Percentiles rank a stretch among this genome's conserved stretches.
Conservation (phyloP, 2,329 filamentous ascomycete genomes). For the Neodidymelliopsis sp. region DNA sequence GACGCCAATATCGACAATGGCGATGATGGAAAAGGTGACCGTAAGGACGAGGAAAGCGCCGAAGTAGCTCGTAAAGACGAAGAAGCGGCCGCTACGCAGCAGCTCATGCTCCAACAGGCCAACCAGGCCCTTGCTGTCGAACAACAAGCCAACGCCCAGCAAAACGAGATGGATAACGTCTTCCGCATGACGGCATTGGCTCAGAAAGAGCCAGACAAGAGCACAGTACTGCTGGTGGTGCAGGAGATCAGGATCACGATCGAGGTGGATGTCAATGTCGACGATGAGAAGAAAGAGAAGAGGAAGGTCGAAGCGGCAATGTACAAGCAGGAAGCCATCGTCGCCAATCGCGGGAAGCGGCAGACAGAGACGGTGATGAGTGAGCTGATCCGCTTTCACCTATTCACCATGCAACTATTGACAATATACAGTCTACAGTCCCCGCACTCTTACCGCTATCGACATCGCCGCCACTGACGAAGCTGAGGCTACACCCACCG, state of each 20-base stretch:
- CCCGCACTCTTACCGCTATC: slow-evolving; percentile 4
- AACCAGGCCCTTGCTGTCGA: slow-evolving; percentile 5
- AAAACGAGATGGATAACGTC: slow-evolving; percentile 5
- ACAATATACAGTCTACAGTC: slow-evolving; percentile 3
- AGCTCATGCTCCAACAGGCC: slow-evolving; percentile 7
- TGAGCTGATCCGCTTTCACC: neutral
- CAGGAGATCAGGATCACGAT: neutral
- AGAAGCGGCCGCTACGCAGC: neutral
- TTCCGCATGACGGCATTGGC: slow-evolving; percentile 1
- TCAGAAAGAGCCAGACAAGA: slow-evolving; percentile 4
- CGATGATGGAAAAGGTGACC: neutral
- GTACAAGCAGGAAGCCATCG: slow-evolving; percentile 10
- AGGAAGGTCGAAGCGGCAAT: neutral
- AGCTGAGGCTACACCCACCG: neutral
- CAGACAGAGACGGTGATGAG: slow-evolving; percentile 9
- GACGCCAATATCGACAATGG: neutral
- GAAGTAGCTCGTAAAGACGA: neutral
- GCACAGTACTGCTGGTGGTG: slow-evolving; percentile 6
- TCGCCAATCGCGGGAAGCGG: slow-evolving; percentile 10
- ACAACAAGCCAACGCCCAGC: slow-evolving; percentile 3
- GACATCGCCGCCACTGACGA: neutral
- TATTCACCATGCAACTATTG: neutral
- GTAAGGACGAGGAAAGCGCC: neutral
- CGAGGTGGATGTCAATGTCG: neutral
- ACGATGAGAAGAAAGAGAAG: neutral